These are phyloP conservation scores for Vitis hybrid DNA, from an alignment of 177 flowering plant genomes.

Conservation along the genomic window DNA sequence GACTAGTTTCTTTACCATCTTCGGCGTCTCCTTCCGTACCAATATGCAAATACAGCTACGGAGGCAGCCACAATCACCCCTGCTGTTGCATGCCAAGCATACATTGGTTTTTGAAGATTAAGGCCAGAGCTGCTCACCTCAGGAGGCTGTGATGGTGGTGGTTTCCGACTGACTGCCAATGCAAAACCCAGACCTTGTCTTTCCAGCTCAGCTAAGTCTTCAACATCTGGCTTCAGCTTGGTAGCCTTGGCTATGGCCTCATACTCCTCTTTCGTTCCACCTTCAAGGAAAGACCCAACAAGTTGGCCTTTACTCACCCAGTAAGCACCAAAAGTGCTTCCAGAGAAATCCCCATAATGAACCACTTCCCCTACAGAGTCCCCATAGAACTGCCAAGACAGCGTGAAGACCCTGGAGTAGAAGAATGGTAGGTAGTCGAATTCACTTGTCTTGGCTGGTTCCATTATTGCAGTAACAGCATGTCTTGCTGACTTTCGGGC, in stretches of 20 bases:
- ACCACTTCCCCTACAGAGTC: slow-evolving; percentile 79
- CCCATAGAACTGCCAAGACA: slow-evolving; percentile 99
- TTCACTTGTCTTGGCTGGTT: slow-evolving; percentile 57
- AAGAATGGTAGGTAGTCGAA: slow-evolving; percentile 93
- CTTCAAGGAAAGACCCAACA: slow-evolving; percentile 94
- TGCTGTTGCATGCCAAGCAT: slow-evolving; percentile 78
- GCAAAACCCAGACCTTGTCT: slow-evolving; percentile 71
- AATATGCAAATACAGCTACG: slow-evolving; percentile 80
- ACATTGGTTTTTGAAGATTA: slow-evolving; percentile 50
- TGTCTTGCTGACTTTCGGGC: slow-evolving; percentile 83
- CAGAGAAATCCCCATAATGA: slow-evolving; percentile 82
- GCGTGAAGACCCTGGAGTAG: slow-evolving; percentile 84
- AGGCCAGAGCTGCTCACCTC: slow-evolving; percentile 19
- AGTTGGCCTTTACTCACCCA: slow-evolving; percentile 83
- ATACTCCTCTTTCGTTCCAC: slow-evolving; percentile 86
- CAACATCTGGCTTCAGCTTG: slow-evolving; percentile 52
- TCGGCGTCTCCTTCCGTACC: slow-evolving; percentile 86
- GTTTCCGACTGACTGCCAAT: slow-evolving; percentile 32
- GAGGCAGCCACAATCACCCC: slow-evolving; percentile 84
- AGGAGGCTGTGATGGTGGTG: slow-evolving; percentile 17
- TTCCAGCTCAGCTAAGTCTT: slow-evolving; percentile 67
- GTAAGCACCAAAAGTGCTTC: slow-evolving; percentile 74
- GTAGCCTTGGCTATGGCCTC: slow-evolving; percentile 84
- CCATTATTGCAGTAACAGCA: slow-evolving; percentile 82
- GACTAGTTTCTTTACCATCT: slow-evolving; percentile 57